These are phyloP conservation scores for Brassica juncea DNA, from an alignment of 345 rosid species.

Conservation along the genomic window DNA sequence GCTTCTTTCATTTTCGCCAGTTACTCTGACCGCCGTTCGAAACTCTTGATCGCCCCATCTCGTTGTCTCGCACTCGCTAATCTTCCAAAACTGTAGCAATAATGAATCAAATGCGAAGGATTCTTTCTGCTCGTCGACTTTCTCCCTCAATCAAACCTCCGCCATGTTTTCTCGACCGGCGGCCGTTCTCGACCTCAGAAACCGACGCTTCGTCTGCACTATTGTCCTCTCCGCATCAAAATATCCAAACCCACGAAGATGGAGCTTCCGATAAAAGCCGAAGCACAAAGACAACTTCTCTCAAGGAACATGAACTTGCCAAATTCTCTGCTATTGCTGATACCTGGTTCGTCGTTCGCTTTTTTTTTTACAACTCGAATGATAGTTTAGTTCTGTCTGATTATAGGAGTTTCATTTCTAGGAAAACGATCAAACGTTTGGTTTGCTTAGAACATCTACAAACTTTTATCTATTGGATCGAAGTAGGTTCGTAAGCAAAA, in stretches of 20 bases:
- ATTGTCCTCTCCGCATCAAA: constrained; percentile 18
- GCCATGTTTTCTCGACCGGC: constrained; percentile 27
- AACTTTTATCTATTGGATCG: no score
- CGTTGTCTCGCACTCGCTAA: not conserved
- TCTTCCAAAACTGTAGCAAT: constrained; percentile 14
- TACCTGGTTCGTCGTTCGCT: constrained; percentile 52
- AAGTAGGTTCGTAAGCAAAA: no score
- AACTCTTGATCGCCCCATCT: not conserved
- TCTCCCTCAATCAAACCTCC: constrained; percentile 32
- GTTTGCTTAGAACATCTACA: not conserved
- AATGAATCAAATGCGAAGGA: constrained; percentile 38
- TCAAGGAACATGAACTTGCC: constrained; percentile 71
- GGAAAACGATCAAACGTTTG: not conserved
- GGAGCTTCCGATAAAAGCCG: constrained; percentile 19
- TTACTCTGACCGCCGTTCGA: not conserved
- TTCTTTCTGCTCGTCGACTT: constrained; percentile 39
- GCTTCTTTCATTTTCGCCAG: not conserved
- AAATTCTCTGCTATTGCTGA: constrained; percentile 85
- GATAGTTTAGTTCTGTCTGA: not conserved
- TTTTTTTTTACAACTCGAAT: not conserved
- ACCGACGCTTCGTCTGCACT: constrained; percentile 16
- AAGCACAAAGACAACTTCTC: constrained; percentile 45
- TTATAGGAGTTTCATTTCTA: not conserved
- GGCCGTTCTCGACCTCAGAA: constrained; percentile 19
- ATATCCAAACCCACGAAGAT: not conserved